Evolutionary conservation across 441 rosid species (phyloP).

Genomic region (Corymbia calophylla): DNA sequence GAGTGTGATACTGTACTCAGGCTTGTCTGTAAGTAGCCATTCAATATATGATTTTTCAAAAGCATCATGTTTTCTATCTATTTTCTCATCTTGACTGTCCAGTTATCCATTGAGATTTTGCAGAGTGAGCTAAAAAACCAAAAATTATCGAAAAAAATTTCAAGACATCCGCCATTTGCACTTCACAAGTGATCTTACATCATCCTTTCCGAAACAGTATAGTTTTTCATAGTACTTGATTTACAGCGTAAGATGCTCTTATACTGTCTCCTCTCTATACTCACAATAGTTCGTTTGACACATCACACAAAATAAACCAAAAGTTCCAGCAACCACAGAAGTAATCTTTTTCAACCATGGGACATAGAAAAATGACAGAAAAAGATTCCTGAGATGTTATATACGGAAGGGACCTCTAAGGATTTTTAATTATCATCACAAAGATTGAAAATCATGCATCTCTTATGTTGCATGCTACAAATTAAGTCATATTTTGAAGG

Average conservation of each 20-base stretch:
- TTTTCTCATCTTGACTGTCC: not conserved
- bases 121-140: not conserved
- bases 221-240: not conserved
- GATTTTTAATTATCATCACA: not conserved
- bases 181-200: not conserved
- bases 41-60: not conserved
- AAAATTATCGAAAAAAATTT: not conserved
- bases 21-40: not conserved
- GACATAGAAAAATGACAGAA: not conserved
- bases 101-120: not conserved
- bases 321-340: not conserved
- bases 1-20: not conserved
- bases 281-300: not conserved
- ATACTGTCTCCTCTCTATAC: not conserved
- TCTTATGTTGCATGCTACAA: not conserved
- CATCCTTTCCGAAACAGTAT: not conserved
- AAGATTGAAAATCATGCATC: not conserved
- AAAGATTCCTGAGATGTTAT: not conserved
- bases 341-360: not conserved
- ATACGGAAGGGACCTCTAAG: not conserved
- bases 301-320: not conserved
- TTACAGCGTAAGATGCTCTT: not conserved
- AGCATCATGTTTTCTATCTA: not conserved
- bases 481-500: not conserved
- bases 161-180: not conserved